Percentiles rank a stretch among this genome's conserved stretches.
Conservation (phyloP, 73 alveolate species). For the Stentor coeruleus region DNA sequence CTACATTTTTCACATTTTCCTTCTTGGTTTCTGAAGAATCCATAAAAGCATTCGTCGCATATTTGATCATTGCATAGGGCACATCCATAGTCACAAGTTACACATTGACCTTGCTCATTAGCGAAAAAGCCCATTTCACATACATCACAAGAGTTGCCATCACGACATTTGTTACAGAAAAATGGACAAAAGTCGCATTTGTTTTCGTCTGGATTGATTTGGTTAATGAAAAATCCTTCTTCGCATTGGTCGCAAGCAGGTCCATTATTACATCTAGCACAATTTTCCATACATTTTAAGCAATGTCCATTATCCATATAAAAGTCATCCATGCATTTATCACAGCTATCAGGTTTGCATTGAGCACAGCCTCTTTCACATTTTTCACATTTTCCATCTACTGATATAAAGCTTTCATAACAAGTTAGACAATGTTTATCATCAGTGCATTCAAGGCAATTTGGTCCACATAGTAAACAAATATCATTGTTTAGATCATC, state of each 20-base stretch:
- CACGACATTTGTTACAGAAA: background rate
- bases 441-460: conserved; percentile 5
- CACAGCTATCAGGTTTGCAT: background rate
- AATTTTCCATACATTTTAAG: too few relatives aligned
- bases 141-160: background rate
- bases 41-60: too few relatives aligned
- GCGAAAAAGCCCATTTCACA: background rate
- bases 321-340: background rate
- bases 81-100: background rate
- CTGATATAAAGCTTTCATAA: background rate
- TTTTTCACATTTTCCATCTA: background rate
- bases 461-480: background rate
- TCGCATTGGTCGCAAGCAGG: too few relatives aligned
- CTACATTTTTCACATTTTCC: background rate
- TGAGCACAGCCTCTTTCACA: background rate
- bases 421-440: background rate
- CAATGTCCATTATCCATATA: background rate
- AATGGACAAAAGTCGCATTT: background rate
- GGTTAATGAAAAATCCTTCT: too few relatives aligned
- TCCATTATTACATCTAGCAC: too few relatives aligned
- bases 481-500: too few relatives aligned
- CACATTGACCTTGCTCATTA: background rate
- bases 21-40: background rate
- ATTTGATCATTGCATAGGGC: background rate
- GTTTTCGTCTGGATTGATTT: too few relatives aligned